These are phyloP conservation scores for Russula dissimulans DNA, from an alignment of 768 basidiomycete genomes.

Conservation along the genomic window DNA sequence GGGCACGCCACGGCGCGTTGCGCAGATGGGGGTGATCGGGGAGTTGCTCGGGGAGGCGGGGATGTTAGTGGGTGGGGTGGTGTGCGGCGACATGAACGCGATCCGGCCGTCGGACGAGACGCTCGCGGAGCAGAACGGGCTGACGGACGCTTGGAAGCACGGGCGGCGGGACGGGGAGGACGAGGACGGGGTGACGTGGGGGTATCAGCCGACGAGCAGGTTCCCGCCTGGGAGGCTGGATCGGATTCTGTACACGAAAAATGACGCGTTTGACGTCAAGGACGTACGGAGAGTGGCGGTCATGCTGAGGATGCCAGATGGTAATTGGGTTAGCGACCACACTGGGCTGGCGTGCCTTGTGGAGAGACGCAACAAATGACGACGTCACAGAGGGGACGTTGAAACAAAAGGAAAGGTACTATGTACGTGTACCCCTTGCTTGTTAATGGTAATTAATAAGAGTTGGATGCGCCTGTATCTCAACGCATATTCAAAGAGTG, in stretches of 20 bases:
- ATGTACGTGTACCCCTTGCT: neutral
- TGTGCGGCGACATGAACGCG: conserved; percentile 69
- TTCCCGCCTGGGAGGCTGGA: conserved; percentile 52
- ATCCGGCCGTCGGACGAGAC: conserved; percentile 38
- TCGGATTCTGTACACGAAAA: conserved; percentile 50
- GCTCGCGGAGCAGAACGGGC: conserved; percentile 36
- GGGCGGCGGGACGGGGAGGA: conserved; percentile 34
- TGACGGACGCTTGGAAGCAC: conserved; percentile 50
- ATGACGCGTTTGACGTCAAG: conserved; percentile 42
- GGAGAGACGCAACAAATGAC: conserved; percentile 17
- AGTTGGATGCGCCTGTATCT: too few relatives aligned
- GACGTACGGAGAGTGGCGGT: conserved; percentile 49
- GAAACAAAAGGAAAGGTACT: neutral
- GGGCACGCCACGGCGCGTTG: conserved; percentile 32
- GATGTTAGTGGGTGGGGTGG: conserved; percentile 44
- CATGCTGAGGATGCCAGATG: conserved; percentile 35
- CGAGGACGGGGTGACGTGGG: conserved; percentile 55
- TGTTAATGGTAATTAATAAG: too few relatives aligned
- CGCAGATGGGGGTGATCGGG: conserved; percentile 46
- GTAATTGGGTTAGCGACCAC: conserved; percentile 59
- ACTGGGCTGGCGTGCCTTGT: conserved; percentile 44
- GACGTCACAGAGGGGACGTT: neutral
- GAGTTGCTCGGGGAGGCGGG: conserved; percentile 38
- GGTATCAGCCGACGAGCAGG: conserved; percentile 43
- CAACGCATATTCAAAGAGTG: too few relatives aligned